Base-by-base conservation (phyloP, 257 asterid species). In the Echites panduratus region DNA sequence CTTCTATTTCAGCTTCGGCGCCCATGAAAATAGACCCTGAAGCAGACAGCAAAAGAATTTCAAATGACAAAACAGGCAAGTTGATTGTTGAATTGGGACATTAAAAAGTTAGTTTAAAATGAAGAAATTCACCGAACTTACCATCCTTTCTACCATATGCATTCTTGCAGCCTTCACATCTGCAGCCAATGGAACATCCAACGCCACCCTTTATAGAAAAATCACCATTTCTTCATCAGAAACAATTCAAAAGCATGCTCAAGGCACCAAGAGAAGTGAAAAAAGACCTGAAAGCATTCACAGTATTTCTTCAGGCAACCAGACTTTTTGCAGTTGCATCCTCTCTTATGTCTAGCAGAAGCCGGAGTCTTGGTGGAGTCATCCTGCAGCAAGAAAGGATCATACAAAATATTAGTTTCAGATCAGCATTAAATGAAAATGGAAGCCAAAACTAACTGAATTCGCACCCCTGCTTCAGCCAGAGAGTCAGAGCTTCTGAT, bases 251-350 rank as follows among this genome's bases (percentile, higher is more conserved):
- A 80, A 66, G 45, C 50, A 52, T 17, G 38, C 12, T 44, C 35
- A n/a, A 52, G 1, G 41, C 45, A 44, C 35, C 38, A 26, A 75
- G 67, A 52, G 61, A 72, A 27, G n/a, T n/a, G 66, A 68, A 73
- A 71, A 76, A 57, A 47, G 68, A 94, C 97, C 98, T 94, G 99
- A 89, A 87, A 94, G 89, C 99, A 94, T 88, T 94, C 99, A 22
- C 99, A 94, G 77, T 94, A 94, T 81, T 89, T 94, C 88, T 94
- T 94, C 71, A 94, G 84, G 86, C 99, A 94, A 26, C 95, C 95
- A 0, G 99, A 94, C 76, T 94, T 94, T 65, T 91, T 94, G 93
- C 99, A 94, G 88, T 94, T 94, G 88, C 99, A 94, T 79, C 99
- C 99, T 84, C 99, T 76, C 79, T 94, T 94, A 77, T 94, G 99